Percentiles rank a stretch among this genome's conserved stretches.
Evolutionary conservation across 169 alveolate genomes (phyloP).

Genomic region (Eimeria maxima): DNA sequence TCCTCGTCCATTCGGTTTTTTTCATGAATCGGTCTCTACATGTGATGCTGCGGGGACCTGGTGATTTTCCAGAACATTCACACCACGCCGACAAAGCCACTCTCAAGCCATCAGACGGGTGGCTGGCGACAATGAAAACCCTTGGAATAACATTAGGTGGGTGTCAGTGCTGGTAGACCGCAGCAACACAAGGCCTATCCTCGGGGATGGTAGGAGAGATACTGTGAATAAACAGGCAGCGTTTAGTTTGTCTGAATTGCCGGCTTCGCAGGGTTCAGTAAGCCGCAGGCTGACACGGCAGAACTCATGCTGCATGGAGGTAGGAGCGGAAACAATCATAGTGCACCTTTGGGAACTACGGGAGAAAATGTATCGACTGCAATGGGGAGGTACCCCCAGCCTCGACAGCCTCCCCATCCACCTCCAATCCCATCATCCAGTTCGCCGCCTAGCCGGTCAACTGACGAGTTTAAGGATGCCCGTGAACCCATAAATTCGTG

Average conservation of each 20-base stretch:
- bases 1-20: not conserved
- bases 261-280: conserved; percentile 30
- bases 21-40: not conserved
- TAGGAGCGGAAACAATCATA: not conserved
- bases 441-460: conserved; percentile 57
- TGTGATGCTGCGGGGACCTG: not conserved
- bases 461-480: conserved; percentile 67
- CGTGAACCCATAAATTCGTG: conserved; percentile 59
- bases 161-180: not conserved
- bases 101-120: conserved; percentile 49
- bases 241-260: not conserved
- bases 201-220: not conserved
- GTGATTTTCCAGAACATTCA: conserved; percentile 2
- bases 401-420: conserved; percentile 50
- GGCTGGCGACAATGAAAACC: conserved; percentile 60
- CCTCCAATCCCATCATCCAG: not conserved
- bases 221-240: not conserved
- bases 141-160: conserved; percentile 36
- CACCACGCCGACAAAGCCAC: not conserved
- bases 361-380: not conserved
- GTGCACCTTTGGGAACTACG: not conserved
- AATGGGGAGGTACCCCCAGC: not conserved
- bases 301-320: not conserved
- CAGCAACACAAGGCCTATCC: not conserved
- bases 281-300: conserved; percentile 4